Evolutionary conservation across 2,329 filamentous ascomycete genomes (phyloP).

Genomic region (Venturia carpophila): DNA sequence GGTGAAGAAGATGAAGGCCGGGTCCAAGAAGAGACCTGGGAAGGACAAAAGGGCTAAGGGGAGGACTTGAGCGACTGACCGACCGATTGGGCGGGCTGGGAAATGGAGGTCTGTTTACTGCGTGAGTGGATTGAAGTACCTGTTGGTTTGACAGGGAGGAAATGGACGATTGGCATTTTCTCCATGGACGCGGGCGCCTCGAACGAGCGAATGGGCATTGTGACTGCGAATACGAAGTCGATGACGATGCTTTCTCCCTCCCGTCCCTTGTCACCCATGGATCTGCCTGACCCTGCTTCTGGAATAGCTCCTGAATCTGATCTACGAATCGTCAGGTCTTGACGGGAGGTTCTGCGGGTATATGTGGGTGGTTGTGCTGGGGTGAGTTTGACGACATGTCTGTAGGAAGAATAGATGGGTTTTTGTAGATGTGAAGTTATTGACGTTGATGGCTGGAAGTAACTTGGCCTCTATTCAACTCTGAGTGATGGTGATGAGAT

Average conservation of each 20-base stretch:
- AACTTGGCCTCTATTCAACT: too few relatives aligned
- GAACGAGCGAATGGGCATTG: not conserved
- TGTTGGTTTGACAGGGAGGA: not conserved
- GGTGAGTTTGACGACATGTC: slow-evolving; percentile 11
- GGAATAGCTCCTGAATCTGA: not conserved
- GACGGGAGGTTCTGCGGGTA: slow-evolving; percentile 6
- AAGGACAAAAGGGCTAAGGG: slow-evolving; percentile 31
- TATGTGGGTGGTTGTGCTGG: not conserved
- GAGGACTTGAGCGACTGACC: slow-evolving; percentile 17
- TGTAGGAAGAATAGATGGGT: not conserved
- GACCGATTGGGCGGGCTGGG: not conserved
- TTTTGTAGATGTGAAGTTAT: not conserved
- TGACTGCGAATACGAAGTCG: not conserved
- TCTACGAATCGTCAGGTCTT: not conserved
- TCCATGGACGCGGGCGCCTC: not conserved
- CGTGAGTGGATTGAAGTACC: not conserved
- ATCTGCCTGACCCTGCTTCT: too few relatives aligned
- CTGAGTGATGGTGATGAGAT: too few relatives aligned
- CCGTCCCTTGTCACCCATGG: not conserved
- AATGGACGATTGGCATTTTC: not conserved
- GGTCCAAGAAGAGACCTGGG: slow-evolving; percentile 29
- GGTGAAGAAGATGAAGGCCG: slow-evolving; percentile 71
- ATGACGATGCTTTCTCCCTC: not conserved
- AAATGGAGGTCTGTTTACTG: not conserved
- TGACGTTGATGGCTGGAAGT: not conserved